phyloP scores from a whole-genome alignment of 306 rosid species.

The Cicer bijugum region DNA sequence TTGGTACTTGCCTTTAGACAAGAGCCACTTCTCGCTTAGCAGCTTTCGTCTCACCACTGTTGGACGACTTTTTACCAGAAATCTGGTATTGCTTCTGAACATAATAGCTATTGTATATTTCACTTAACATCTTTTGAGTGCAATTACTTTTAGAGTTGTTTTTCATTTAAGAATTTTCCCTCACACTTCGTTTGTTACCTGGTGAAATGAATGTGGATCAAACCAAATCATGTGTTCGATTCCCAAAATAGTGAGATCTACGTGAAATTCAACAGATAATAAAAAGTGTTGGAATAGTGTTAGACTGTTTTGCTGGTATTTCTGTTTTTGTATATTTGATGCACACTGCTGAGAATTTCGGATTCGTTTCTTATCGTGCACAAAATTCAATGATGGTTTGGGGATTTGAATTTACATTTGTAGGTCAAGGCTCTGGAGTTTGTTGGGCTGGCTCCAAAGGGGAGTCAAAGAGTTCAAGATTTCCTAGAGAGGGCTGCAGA shows the following conservation, averaged over 20 bases:
- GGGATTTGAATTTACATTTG: slow-evolving; percentile 30
- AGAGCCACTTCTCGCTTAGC: slow-evolving; percentile 79
- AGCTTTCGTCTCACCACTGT: slow-evolving; percentile 86
- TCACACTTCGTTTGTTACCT: background rate
- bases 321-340: background rate
- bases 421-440: slow-evolving; percentile 82
- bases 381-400: slow-evolving; percentile 25
- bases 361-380: slow-evolving; percentile 3
- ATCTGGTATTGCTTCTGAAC: slow-evolving; percentile 63
- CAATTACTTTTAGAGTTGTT: slow-evolving; percentile 7
- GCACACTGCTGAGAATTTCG: slow-evolving; percentile 8
- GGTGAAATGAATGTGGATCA: background rate
- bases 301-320: background rate
- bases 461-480: slow-evolving; percentile 90
- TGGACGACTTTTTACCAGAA: slow-evolving; percentile 83
- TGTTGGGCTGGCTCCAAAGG: slow-evolving; percentile 84
- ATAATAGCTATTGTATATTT: slow-evolving; percentile 14
- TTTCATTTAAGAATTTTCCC: background rate
- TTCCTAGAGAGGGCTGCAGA: slow-evolving; percentile 93
- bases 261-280: background rate
- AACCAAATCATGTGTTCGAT: background rate
- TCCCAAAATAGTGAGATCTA: background rate
- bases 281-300: background rate
- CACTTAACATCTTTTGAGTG: slow-evolving; percentile 5
- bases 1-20: slow-evolving; percentile 96